These are phyloP conservation scores for Fusarium marasasianum DNA, from an alignment of 2,329 filamentous ascomycete genomes.

Conservation along the genomic window DNA sequence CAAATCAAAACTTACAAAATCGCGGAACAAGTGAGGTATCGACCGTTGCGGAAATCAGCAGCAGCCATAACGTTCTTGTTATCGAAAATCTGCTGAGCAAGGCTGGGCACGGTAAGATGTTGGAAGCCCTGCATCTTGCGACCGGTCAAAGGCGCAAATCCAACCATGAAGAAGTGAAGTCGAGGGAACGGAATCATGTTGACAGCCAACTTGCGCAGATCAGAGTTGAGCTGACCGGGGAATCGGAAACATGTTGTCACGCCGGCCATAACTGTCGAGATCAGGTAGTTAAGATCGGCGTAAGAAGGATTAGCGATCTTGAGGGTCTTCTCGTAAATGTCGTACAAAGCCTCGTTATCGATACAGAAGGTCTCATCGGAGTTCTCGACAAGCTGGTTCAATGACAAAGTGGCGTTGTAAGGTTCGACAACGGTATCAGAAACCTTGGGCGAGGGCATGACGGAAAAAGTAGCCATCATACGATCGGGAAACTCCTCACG, in stretches of 20 bases:
- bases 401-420: slow-evolving; percentile 98
- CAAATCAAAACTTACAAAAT: slow-evolving; percentile 77
- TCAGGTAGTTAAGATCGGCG: slow-evolving; percentile 98
- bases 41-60: slow-evolving; percentile 99
- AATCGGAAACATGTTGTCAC: slow-evolving; percentile 98
- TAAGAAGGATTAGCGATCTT: slow-evolving; percentile 99
- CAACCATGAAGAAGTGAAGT: slow-evolving; percentile 99
- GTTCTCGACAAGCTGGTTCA: slow-evolving; percentile 99
- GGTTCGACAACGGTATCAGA: slow-evolving; percentile 99
- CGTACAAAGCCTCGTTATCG: slow-evolving; percentile 99
- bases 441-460: slow-evolving; percentile 98
- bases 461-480: slow-evolving; percentile 99
- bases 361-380: slow-evolving; percentile 99
- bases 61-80: slow-evolving; percentile 99
- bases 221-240: slow-evolving; percentile 99
- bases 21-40: slow-evolving; percentile 98
- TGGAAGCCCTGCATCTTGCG: slow-evolving; percentile 88
- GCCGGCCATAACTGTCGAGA: slow-evolving; percentile 99
- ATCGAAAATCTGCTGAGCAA: slow-evolving; percentile 99
- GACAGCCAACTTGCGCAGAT: slow-evolving; percentile 98
- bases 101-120: slow-evolving; percentile 93
- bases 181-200: slow-evolving; percentile 99
- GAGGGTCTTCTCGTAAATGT: slow-evolving; percentile 99
- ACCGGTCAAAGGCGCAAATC: slow-evolving; percentile 97
- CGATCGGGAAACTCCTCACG: slow-evolving; percentile 99